Conservation (phyloP, 2,329 filamentous ascomycete species). For the Diaporthe citri region DNA sequence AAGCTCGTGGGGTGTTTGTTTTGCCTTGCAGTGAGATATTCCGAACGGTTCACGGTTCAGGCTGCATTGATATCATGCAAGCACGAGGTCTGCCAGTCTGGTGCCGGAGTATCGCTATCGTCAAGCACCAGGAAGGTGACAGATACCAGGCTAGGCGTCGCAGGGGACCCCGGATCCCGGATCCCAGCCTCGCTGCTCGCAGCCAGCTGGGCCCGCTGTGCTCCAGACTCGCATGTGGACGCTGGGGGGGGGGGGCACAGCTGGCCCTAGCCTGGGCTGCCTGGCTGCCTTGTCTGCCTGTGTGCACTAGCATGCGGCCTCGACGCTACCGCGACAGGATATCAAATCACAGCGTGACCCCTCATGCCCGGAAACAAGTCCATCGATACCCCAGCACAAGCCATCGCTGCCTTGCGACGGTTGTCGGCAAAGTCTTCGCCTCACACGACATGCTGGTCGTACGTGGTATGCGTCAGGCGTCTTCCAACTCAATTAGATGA, state of each 20-base stretch:
- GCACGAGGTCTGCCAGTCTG: slow-evolving; percentile 18
- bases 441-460: slow-evolving; percentile 18
- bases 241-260: neutral
- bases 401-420: slow-evolving; percentile 36
- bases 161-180: slow-evolving; percentile 30
- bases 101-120: slow-evolving; percentile 24
- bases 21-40: neutral
- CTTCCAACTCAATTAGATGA: slow-evolving; percentile 32
- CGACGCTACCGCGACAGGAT: slow-evolving; percentile 30
- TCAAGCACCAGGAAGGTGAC: slow-evolving; percentile 3
- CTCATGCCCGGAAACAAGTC: slow-evolving; percentile 34
- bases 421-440: slow-evolving; percentile 13
- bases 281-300: slow-evolving; percentile 5
- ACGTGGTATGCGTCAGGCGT: slow-evolving; percentile 18
- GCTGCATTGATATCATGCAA: slow-evolving; percentile 32
- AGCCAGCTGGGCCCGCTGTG: slow-evolving; percentile 26
- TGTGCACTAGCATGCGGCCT: slow-evolving; percentile 26
- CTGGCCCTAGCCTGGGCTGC: slow-evolving; percentile 8
- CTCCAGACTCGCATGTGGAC: slow-evolving; percentile 12
- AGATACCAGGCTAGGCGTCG: slow-evolving; percentile 18
- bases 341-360: slow-evolving; percentile 31
- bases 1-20: neutral
- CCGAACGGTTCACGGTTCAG: slow-evolving; percentile 21
- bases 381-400: slow-evolving; percentile 33
- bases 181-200: slow-evolving; percentile 22